Conservation (phyloP, 2,329 filamentous ascomycete species). For the Geoglossum cookeanum region DNA sequence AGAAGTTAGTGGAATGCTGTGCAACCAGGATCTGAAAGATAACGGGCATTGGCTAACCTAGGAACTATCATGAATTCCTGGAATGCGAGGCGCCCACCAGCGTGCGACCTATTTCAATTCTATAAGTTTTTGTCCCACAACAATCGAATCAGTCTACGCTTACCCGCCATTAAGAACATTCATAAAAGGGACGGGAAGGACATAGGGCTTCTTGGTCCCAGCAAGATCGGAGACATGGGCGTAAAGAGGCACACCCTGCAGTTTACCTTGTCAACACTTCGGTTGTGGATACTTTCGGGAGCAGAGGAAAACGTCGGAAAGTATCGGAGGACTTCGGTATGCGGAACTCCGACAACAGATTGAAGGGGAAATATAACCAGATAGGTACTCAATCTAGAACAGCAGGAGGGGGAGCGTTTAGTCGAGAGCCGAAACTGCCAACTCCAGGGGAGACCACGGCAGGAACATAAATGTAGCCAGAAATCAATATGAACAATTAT, state of each 20-base stretch:
- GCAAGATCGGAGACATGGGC: slow-evolving; percentile 74
- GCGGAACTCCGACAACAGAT: not conserved
- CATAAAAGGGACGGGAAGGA: slow-evolving; percentile 81
- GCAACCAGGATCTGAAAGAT: not conserved
- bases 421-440: not conserved
- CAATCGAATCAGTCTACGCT: slow-evolving; percentile 14
- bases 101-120: slow-evolving; percentile 48
- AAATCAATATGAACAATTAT: not conserved
- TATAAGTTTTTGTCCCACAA: slow-evolving; percentile 9
- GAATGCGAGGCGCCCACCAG: slow-evolving; percentile 86
- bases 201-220: slow-evolving; percentile 80
- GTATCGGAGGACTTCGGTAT: not conserved
- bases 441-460: not conserved
- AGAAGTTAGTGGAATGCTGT: slow-evolving; percentile 7
- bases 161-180: slow-evolving; percentile 67
- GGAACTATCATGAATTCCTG: slow-evolving; percentile 95
- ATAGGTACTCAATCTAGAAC: not conserved
- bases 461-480: not conserved
- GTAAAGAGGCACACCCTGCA: slow-evolving; percentile 59
- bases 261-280: not conserved
- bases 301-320: not conserved
- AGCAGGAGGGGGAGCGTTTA: no score
- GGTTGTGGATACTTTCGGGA: not conserved
- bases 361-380: not conserved
- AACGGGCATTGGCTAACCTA: slow-evolving; percentile 32